Evolutionary conservation across 805 yeast species (phyloP), one percentile per base, ranked within the genome.

Genomic region (Candida chilensis): DNA sequence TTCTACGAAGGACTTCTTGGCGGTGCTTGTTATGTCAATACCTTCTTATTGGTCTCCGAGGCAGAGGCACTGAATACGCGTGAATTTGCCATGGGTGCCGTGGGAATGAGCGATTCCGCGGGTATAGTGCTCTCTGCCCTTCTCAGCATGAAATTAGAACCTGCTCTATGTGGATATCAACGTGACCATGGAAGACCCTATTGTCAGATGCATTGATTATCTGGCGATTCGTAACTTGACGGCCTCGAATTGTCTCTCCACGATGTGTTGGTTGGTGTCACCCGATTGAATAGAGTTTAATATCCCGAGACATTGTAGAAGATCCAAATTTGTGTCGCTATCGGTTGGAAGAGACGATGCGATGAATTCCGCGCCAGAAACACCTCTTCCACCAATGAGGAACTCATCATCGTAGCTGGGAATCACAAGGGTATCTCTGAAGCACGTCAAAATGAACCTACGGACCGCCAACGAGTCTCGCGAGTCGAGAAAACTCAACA

Each of bases 1-100:
- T 71, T 90, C 36, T 90, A 84, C 52, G 97, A 90, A 48, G 92
- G 97, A 0, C 63, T 92, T 14, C 62, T 90, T 8, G 98, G 97
- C 1, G 97, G 98, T 1, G 71, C 82, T 2, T 74, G 90, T 12
- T 90, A 90, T 48, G 92, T 86, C 31, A 88, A 90, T 48, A 88
- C 96, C 0, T 90, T 84, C 45, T 61, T 81, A 64, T 61, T 73
- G 11, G 88, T 88, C 1, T 67, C 80, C 21, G 94, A 85, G 35
- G 57, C 69, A 0, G 57, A 68, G 2, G 48, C 63, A 0, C 34
- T 63, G 31, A 37, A 58, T 10, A 70, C 80, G 44, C 60, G 90
- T 37, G 88, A 84, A 55, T 79, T 86, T 52, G 74, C 87, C 0
- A 64, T 86, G 60, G 95, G 94, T 3, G 71, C 88, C 4, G 90